phyloP scores from a whole-genome alignment of 2,329 filamentous ascomycete genomes.

The Penicillium sp. region DNA sequence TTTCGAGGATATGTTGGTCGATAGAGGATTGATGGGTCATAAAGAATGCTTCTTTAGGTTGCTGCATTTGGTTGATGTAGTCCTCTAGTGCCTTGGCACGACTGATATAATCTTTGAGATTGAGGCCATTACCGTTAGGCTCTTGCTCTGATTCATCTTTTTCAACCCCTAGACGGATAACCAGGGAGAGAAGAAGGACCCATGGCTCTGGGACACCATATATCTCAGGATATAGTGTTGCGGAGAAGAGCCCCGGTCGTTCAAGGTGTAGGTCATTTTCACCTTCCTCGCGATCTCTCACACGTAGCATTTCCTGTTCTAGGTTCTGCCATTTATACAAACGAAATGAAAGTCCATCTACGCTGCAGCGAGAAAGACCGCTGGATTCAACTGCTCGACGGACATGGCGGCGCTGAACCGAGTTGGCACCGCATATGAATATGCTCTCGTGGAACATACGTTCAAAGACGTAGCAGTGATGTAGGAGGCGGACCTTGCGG shows the following conservation, averaged over 20 bases:
- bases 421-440: slow-evolving; percentile 19
- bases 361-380: slow-evolving; percentile 16
- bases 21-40: slow-evolving; percentile 13
- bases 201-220: slow-evolving; percentile 47
- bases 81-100: neutral
- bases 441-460: slow-evolving; percentile 49
- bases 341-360: slow-evolving; percentile 30
- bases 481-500: slow-evolving; percentile 45
- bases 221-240: slow-evolving; percentile 47
- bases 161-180: slow-evolving; percentile 46
- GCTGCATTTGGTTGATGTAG: slow-evolving; percentile 11
- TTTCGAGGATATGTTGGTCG: slow-evolving; percentile 23
- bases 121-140: slow-evolving; percentile 6
- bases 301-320: slow-evolving; percentile 29
- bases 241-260: slow-evolving; percentile 39
- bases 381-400: slow-evolving; percentile 34
- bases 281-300: slow-evolving; percentile 41
- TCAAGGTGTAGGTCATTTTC: slow-evolving; percentile 49
- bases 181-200: slow-evolving; percentile 43
- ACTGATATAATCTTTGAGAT: slow-evolving; percentile 20
- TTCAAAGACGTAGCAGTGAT: slow-evolving; percentile 50
- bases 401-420: slow-evolving; percentile 11
- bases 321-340: slow-evolving; percentile 31
- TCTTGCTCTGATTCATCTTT: slow-evolving; percentile 34
- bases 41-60: slow-evolving; percentile 16